Evolutionary conservation across 306 rosid genomes (phyloP).

Genomic region (Pterocarpus macrocarpus): DNA sequence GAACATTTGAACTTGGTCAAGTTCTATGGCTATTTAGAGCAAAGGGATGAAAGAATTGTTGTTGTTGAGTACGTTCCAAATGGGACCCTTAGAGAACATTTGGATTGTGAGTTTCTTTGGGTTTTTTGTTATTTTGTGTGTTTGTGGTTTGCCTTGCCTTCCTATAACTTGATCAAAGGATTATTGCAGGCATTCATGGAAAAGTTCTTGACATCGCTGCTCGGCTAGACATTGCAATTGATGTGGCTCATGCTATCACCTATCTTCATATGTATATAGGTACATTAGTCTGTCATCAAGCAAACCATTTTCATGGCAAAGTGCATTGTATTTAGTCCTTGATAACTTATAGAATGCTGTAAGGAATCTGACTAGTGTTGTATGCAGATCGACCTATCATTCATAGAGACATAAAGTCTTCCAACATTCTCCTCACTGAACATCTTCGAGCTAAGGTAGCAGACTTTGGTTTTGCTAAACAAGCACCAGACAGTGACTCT

Average conservation of each 20-base stretch:
- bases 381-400: conserved; percentile 90
- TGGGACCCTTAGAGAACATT: conserved; percentile 93
- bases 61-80: conserved; percentile 92
- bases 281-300: conserved; percentile 39
- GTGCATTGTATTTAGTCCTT: conserved; percentile 9
- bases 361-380: conserved; percentile 40
- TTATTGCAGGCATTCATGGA: conserved; percentile 73
- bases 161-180: conserved; percentile 44
- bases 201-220: conserved; percentile 73
- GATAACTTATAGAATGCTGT: conserved; percentile 19
- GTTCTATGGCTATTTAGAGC: conserved; percentile 83
- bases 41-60: conserved; percentile 75
- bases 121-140: conserved; percentile 11
- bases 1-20: conserved; percentile 92
- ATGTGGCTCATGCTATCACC: conserved; percentile 96
- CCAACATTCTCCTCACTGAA: conserved; percentile 91
- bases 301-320: conserved; percentile 30
- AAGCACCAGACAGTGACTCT: conserved; percentile 85
- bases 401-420: conserved; percentile 95
- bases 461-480: conserved; percentile 95
- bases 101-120: conserved; percentile 78
- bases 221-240: conserved; percentile 88
- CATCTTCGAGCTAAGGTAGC: conserved; percentile 92
- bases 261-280: conserved; percentile 98
- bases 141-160: conserved; percentile 13